Conservation (phyloP, 2,329 filamentous ascomycete genomes). For the Pestalotiopsis sp. region DNA sequence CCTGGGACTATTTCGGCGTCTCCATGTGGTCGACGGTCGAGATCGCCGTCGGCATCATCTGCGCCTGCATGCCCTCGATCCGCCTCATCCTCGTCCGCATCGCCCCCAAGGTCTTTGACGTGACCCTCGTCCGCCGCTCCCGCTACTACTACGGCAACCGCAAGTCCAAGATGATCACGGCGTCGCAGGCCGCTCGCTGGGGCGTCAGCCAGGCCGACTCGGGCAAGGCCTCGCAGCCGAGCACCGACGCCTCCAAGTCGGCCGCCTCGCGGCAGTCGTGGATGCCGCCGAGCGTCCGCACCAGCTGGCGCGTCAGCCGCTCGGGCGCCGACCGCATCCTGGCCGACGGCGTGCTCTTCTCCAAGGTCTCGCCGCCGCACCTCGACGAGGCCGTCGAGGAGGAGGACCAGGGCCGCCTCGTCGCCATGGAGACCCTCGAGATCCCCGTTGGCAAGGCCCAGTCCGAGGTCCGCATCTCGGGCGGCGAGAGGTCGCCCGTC, state of each 20-base stretch:
- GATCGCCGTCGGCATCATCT: constrained; percentile 27
- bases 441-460: not conserved
- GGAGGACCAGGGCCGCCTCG: not conserved
- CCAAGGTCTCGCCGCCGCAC: not conserved
- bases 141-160: constrained; percentile 4
- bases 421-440: not conserved
- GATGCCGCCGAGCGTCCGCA: not conserved
- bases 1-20: constrained; percentile 30
- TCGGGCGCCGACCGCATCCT: not conserved
- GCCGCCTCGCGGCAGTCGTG: constrained; percentile 3
- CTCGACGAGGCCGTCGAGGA: not conserved
- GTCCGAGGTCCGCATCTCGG: not conserved
- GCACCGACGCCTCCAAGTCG: not conserved
- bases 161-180: not conserved
- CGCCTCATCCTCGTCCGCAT: constrained; percentile 12
- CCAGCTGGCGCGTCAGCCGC: constrained; percentile 5
- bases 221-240: not conserved
- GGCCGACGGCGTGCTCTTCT: constrained; percentile 2
- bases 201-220: not conserved
- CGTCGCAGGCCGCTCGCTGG: not conserved
- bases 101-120: constrained; percentile 11
- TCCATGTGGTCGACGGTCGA: constrained; percentile 36
- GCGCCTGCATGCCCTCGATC: constrained; percentile 15
- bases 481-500: not conserved
- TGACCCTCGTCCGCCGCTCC: not conserved